Base-by-base conservation (phyloP, 2,329 filamentous ascomycete species). In the Aspergillus sp. region DNA sequence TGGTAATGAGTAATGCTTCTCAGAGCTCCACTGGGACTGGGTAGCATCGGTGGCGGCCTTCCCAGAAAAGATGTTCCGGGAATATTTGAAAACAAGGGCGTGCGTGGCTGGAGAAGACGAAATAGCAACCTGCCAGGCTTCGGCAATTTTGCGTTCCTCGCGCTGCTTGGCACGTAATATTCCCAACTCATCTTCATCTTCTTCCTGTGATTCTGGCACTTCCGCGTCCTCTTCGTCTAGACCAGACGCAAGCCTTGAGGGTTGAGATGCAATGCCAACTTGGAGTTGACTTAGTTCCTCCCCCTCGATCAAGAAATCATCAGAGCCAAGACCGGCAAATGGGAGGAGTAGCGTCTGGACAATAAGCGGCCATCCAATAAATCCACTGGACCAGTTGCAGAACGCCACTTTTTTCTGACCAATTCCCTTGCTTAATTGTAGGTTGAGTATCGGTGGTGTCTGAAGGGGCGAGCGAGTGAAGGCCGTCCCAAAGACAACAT, bases 21-120 rank as follows among this genome's bases (percentile, higher is more conserved):
- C 75, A 5, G 71, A 67, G 51, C 68, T 77, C 75, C 75, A 78
- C 63, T 76, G 73, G 3, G 74, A 74, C 40, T 66, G 72, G 5
- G 68, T 60, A 15, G 64, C 64, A 12, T 75, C 67, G 46, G 71
- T 68, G 3, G 67, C 62, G 4, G 71, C 56, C 27, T 66, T 69
- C 5, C 73, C 70, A 3, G 69, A 71, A 47, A 78, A 78, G 17
- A 78, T 40, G 40, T 73, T 76, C 9, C 74, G 67, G 5, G 66
- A 68, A 58, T 78, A 77, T 27, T 56, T 70, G 27, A 75, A 51
- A 3, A 68, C 63, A 33, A 78, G n/a, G 6, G 63, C 66, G 4
- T 64, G 67, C 15, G 60, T 64, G 3, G 49, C 49, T 0, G 75
- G 74, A 11, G 68, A 69, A 24, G 69, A 68, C 41, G 66, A 60